Conservation (phyloP, 306 rosid species). For the Dalbergia oliveri region DNA sequence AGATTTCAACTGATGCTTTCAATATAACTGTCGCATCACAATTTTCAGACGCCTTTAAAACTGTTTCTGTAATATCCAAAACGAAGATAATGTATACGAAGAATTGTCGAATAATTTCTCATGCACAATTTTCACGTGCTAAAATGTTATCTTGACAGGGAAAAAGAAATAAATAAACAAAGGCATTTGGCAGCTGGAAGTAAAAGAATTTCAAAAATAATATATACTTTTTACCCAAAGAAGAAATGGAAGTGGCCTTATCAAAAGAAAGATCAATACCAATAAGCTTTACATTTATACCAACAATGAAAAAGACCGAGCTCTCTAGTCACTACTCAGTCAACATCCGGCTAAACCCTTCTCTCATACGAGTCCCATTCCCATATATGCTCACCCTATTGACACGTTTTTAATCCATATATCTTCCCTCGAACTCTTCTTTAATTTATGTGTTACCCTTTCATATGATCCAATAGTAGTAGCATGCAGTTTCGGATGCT, state of each 20-base stretch:
- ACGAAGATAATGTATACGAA: not conserved
- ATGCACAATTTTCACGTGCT: constrained; percentile 52
- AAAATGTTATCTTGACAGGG: not conserved
- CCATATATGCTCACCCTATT: constrained; percentile 1
- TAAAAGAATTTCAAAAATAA: constrained; percentile 9
- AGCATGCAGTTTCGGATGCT: constrained; percentile 34
- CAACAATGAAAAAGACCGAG: constrained; percentile 49
- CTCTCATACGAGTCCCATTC: not conserved
- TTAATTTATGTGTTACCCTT: constrained; percentile 11
- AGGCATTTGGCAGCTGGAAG: constrained; percentile 19
- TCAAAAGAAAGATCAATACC: constrained; percentile 29
- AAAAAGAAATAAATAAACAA: not conserved
- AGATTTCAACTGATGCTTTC: not conserved
- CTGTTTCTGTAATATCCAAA: not conserved
- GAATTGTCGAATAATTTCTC: constrained; percentile 19
- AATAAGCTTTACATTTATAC: constrained; percentile 41
- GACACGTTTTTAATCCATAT: constrained; percentile 45
- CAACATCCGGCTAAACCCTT: constrained; percentile 33
- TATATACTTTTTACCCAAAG: not conserved
- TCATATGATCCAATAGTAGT: constrained; percentile 28
- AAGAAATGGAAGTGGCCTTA: constrained; percentile 38
- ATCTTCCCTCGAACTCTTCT: not conserved
- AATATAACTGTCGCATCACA: not conserved
- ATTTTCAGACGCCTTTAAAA: not conserved
- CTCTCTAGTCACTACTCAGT: not conserved